phyloP scores from a whole-genome alignment of 495 filamentous ascomycete genomes.

The Lasiosphaeriaceae sp. region DNA sequence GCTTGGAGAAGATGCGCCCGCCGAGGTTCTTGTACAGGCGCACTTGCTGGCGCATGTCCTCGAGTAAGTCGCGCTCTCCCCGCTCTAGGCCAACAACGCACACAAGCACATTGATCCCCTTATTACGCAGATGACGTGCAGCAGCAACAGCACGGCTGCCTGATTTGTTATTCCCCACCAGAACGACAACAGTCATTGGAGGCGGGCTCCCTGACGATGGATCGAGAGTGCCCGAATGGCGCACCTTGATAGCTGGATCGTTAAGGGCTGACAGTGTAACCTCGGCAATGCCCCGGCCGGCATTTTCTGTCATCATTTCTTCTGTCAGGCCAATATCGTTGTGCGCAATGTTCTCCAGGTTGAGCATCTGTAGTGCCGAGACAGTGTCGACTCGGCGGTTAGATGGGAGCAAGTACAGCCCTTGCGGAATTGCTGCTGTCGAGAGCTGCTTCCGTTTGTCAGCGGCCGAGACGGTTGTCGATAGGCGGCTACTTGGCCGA shows the following conservation, averaged over 20 bases:
- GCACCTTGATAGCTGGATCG: constrained; percentile 51
- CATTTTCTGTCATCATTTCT: constrained; percentile 88
- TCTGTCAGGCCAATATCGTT: constrained; percentile 80
- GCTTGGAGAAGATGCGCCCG: constrained; percentile 59
- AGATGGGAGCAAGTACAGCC: constrained; percentile 53
- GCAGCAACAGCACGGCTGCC: constrained; percentile 82
- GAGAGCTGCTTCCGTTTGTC: constrained; percentile 32
- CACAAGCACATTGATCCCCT: constrained; percentile 71
- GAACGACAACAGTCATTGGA: constrained; percentile 65
- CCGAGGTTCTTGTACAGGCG: constrained; percentile 74
- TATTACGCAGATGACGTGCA: constrained; percentile 79
- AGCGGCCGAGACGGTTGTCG: constrained; percentile 19
- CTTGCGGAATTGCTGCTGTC: constrained; percentile 19
- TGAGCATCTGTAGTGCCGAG: constrained; percentile 79
- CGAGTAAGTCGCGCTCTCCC: constrained; percentile 59
- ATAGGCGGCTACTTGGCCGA: constrained; percentile 32
- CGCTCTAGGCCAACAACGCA: constrained; percentile 79
- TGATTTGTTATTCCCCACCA: constrained; percentile 84
- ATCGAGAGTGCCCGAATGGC: constrained; percentile 37
- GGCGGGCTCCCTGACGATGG: constrained; percentile 20
- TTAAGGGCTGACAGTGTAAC: constrained; percentile 63
- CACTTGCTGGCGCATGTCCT: constrained; percentile 68
- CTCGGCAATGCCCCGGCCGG: constrained; percentile 81
- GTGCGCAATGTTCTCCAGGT: constrained; percentile 82
- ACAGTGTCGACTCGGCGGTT: constrained; percentile 75